Evolutionary conservation across 2,329 filamentous ascomycete species (phyloP), one percentile per base, ranked within the genome.

Genomic region (Aureobasidium sp.): DNA sequence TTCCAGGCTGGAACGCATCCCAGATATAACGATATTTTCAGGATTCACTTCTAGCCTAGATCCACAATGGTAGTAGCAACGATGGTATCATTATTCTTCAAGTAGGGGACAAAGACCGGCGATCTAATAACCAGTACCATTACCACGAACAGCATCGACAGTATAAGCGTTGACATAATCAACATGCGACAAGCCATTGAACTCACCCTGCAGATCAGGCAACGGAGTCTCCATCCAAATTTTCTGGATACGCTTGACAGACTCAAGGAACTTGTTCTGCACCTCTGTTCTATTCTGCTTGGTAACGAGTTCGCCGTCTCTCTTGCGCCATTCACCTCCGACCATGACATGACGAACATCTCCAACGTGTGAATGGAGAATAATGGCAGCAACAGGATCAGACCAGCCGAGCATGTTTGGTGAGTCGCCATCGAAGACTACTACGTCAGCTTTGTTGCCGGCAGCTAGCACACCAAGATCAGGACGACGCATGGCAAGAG

Each of bases 331-430:
- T 79, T 76, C 0, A 84, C 77, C 10, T 82, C 36, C 82, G 56
- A 80, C 73, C 60, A 77, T 68, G 27, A 85, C 72, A 62, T 85
- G 81, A 0, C 78, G 81, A 4, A 82, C 76, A 59, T 76, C 80
- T 0, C 81, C 77, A 63, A 85, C 82, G 39, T 85, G 70, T 3
- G 47, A 51, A 12, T 51, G 47, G 8, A 51, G 29, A 29, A 85
- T 78, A 0, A 85, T 73, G 0, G 83, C 83, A 0, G 82, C 82
- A 3, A 85, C 75, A 0, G 82, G 80, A 62, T 85, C 82, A 6
- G 65, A 71, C 80, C 81, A 84, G 3, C 82, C 82, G 0, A 84
- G 71, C 67, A 85, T 71, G 0, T 74, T 72, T 0, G 82, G 81
- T 0, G 77, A 75, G 1, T 75, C 71, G 0, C 79, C 80, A 62